Conservation (phyloP, 768 basidiomycete species). For the Myochromella boudieri region DNA sequence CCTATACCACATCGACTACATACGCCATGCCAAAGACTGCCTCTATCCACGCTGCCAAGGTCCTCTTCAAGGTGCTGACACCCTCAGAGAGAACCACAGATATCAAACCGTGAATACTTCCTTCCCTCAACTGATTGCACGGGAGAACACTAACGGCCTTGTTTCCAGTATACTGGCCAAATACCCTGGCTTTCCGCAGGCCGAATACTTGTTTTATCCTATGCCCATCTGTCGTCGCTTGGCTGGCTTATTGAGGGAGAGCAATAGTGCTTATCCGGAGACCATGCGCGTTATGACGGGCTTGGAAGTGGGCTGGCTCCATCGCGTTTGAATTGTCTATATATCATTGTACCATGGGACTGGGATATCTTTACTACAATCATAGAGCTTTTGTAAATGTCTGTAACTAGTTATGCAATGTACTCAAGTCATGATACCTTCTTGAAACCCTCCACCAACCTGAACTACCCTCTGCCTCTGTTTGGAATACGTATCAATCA, state of each 20-base stretch:
- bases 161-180: constrained; percentile 53
- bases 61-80: constrained; percentile 78
- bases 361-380: background rate
- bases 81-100: constrained; percentile 54
- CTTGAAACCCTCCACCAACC: too few species aligned
- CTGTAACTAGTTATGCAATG: background rate
- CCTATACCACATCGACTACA: constrained; percentile 60
- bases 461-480: too few species aligned
- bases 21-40: constrained; percentile 61
- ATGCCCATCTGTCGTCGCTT: constrained; percentile 73
- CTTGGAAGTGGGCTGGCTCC: constrained; percentile 80
- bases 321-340: constrained; percentile 30
- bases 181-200: constrained; percentile 83
- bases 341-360: background rate
- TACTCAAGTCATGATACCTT: too few species aligned
- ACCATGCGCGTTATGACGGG: constrained; percentile 78
- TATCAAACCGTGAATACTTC: constrained; percentile 47
- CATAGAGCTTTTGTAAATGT: background rate
- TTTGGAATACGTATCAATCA: too few species aligned
- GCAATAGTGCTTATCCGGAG: constrained; percentile 74
- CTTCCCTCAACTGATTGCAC: background rate
- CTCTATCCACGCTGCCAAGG: constrained; percentile 73
- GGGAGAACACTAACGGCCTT: constrained; percentile 5
- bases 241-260: constrained; percentile 70
- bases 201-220: constrained; percentile 87